Percentiles rank a stretch among this genome's conserved stretches.
These are phyloP conservation scores for Heliophila coronopifolia DNA, from an alignment of 441 rosid species.

Conservation along the genomic window DNA sequence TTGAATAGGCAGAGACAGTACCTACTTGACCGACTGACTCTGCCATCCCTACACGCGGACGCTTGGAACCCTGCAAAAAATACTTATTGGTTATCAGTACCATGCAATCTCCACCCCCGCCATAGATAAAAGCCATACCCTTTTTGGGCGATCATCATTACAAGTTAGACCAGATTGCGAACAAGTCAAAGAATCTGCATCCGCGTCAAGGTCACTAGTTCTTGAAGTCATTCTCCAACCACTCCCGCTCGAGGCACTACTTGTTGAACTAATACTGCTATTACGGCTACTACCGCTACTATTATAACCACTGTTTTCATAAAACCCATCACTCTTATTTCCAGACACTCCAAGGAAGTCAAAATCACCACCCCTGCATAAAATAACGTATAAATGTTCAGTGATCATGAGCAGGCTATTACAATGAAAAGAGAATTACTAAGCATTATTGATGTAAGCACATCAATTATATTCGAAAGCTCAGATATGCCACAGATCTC, in stretches of 20 bases:
- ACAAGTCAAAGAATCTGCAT: conserved; percentile 94
- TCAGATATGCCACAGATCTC: conserved; percentile 10
- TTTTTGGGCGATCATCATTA: conserved; percentile 65
- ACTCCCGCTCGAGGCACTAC: conserved; percentile 91
- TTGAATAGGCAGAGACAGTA: conserved; percentile 40
- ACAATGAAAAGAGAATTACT: neutral
- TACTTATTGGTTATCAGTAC: conserved; percentile 15
- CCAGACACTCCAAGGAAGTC: conserved; percentile 64
- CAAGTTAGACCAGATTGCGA: conserved; percentile 86
- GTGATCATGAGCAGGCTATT: conserved; percentile 18
- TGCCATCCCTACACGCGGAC: conserved; percentile 60
- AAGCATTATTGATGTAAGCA: no score
- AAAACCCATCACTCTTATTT: conserved; percentile 55
- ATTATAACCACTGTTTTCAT: conserved; percentile 50
- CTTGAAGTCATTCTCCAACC: conserved; percentile 62
- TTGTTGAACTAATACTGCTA: conserved; percentile 90
- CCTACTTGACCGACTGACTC: conserved; percentile 72
- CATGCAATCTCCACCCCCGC: conserved; percentile 10
- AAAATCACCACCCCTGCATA: conserved; percentile 66
- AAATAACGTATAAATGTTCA: conserved; percentile 9
- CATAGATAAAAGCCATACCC: conserved; percentile 44
- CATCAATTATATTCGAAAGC: neutral
- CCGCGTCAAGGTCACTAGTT: conserved; percentile 93
- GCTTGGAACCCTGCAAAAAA: conserved; percentile 77
- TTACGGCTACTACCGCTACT: conserved; percentile 94